A percentile compares a stretch with the other conserved stretches of the same genome.
phyloP scores from a whole-genome alignment of 1,284 basidiomycete genomes.

The Phellopilus nigrolimitatus region DNA sequence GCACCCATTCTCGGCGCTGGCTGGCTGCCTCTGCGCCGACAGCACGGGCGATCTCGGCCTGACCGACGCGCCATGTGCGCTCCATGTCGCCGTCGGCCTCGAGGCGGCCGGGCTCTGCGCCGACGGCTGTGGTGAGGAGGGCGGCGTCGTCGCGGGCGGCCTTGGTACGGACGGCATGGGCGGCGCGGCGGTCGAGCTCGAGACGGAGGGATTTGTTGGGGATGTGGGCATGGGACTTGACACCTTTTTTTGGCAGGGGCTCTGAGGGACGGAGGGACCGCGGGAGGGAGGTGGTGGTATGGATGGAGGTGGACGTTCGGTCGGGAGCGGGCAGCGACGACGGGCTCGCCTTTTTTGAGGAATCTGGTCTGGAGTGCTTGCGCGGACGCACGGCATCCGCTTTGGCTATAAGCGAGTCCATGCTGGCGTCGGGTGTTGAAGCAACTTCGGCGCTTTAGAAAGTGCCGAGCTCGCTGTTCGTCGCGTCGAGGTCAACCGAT shows the following conservation, averaged over 20 bases:
- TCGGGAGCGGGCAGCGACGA: conserved; percentile 33
- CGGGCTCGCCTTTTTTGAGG: conserved; percentile 22
- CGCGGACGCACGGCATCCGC: conserved; percentile 54
- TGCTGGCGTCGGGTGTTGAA: conserved; percentile 26
- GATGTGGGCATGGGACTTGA: conserved; percentile 55
- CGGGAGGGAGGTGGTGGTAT: conserved; percentile 50
- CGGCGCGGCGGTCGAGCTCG: conserved; percentile 57
- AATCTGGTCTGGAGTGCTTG: conserved; percentile 13
- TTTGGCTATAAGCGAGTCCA: conserved; percentile 71
- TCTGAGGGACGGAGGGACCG: conserved; percentile 51
- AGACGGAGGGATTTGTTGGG: conserved; percentile 72
- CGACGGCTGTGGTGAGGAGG: conserved; percentile 44
- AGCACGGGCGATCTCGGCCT: conserved; percentile 68
- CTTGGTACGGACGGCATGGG: conserved; percentile 53
- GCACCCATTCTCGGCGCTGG: conserved; percentile 75
- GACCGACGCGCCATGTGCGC: conserved; percentile 83
- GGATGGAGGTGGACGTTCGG: conserved; percentile 56
- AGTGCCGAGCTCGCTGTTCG: too few relatives aligned
- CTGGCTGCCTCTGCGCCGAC: conserved; percentile 72
- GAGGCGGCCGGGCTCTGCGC: conserved; percentile 64
- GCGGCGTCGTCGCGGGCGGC: conserved; percentile 61
- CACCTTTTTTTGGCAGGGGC: conserved; percentile 38
- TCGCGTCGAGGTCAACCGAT: too few relatives aligned
- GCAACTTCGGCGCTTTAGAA: background rate
- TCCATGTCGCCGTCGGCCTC: conserved; percentile 78